Conservation (phyloP, 192 early-diverging fungal genomes). For the Helicostylum pulchrum region DNA sequence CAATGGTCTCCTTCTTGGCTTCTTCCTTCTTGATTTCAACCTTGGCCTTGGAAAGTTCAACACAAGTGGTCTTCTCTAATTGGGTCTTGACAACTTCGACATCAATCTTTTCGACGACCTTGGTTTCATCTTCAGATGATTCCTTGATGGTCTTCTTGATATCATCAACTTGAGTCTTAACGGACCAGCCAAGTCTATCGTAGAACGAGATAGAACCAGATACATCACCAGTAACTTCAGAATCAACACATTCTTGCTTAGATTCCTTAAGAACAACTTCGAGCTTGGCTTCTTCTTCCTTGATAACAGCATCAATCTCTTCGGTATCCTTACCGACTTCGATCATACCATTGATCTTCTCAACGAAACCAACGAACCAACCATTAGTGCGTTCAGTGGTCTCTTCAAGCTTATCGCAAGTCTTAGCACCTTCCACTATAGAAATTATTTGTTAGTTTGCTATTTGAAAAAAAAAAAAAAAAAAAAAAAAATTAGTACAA, state of each 20-base stretch:
- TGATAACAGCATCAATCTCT: conserved; percentile 11
- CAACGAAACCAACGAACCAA: conserved; percentile 1
- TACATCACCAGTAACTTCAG: background rate
- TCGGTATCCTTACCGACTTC: background rate
- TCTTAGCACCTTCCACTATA: background rate
- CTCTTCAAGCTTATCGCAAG: background rate
- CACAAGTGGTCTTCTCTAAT: conserved; percentile 3
- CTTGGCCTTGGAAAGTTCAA: background rate
- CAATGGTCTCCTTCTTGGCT: too few relatives aligned
- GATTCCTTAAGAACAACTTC: conserved; percentile 2
- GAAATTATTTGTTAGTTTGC: background rate
- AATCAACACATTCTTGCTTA: background rate
- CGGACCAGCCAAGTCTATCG: background rate
- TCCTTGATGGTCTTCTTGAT: conserved; percentile 12
- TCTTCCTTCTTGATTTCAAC: background rate
- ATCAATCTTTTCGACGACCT: background rate
- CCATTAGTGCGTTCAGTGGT: background rate
- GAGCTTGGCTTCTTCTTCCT: conserved; percentile 2
- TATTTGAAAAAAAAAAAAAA: background rate
- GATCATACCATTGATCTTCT: conserved; percentile 1
- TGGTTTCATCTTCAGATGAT: background rate
- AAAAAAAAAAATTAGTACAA: too few relatives aligned
- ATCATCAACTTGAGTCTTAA: conserved; percentile 2
- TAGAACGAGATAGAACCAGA: background rate
- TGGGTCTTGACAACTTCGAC: background rate